Percentiles rank a stretch among this genome's conserved stretches.
Conservation (phyloP, 2,329 filamentous ascomycete genomes). For the Scedosporium minutisporum region DNA sequence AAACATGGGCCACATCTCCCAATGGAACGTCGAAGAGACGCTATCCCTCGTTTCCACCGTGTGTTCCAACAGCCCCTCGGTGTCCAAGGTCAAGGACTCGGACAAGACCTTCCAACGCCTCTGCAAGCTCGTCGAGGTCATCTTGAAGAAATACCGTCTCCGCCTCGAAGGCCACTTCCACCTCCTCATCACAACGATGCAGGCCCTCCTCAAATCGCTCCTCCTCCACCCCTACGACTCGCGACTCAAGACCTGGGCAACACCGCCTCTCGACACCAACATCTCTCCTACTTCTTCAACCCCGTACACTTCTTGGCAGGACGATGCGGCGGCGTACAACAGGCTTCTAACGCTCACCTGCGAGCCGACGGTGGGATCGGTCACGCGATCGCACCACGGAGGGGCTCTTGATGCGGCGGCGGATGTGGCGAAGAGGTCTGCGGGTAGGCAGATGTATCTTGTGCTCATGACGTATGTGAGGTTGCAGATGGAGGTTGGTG, state of each 20-base stretch:
- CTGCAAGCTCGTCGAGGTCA: constrained; percentile 43
- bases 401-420: constrained; percentile 46
- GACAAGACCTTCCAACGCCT: constrained; percentile 33
- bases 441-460: constrained; percentile 52
- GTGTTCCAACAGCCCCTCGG: constrained; percentile 20
- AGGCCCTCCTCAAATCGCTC: constrained; percentile 45
- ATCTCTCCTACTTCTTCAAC: constrained; percentile 26
- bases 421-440: constrained; percentile 50
- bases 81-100: constrained; percentile 18
- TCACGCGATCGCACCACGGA: constrained; percentile 33
- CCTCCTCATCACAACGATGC: constrained; percentile 42
- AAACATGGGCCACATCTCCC: constrained; percentile 39
- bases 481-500: constrained; percentile 47
- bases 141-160: constrained; percentile 51
- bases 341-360: constrained; percentile 50
- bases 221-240: constrained; percentile 27
- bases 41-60: constrained; percentile 29
- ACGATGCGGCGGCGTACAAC: constrained; percentile 41
- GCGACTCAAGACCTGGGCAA: constrained; percentile 16
- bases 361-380: constrained; percentile 47
- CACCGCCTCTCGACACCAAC: constrained; percentile 12
- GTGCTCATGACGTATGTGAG: constrained; percentile 50
- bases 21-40: constrained; percentile 49
- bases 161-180: constrained; percentile 55
- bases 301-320: constrained; percentile 15